A percentile compares a stretch with the other conserved stretches of the same genome.
Evolutionary conservation across 2,329 filamentous ascomycete species (phyloP).

Genomic region (Talaromyces islandicus): DNA sequence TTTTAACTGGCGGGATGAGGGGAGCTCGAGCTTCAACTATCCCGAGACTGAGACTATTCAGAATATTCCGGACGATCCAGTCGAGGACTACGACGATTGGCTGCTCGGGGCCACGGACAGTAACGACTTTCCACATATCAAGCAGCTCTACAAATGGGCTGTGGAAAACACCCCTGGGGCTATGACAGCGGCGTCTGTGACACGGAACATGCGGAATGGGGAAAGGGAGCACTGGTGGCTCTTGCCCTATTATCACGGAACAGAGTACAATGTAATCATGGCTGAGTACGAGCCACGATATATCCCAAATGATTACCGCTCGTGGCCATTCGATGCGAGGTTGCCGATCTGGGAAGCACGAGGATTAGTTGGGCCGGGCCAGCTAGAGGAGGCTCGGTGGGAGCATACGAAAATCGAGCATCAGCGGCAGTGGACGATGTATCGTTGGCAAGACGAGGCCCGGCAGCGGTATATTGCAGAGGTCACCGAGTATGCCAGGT

Average conservation of each 20-base stretch:
- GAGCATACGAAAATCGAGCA: not conserved
- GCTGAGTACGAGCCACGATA: slow-evolving; percentile 4
- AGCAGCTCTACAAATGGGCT: not conserved
- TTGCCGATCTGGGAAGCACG: slow-evolving; percentile 3
- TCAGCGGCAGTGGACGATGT: slow-evolving; percentile 1
- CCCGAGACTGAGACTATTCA: no score
- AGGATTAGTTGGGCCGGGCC: not conserved
- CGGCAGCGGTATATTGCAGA: not conserved
- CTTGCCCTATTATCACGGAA: not conserved
- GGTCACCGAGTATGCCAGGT: not conserved
- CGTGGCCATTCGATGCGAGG: not conserved
- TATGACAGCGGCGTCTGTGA: not conserved
- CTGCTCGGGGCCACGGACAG: no score
- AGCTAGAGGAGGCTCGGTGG: not conserved
- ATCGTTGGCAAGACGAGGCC: not conserved
- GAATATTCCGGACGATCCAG: no score
- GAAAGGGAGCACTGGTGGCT: not conserved
- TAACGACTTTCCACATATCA: not conserved
- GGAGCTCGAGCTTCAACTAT: no score
- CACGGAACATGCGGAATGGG: not conserved
- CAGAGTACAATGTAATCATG: not conserved
- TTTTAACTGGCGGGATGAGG: not conserved
- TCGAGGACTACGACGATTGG: no score
- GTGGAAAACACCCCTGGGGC: not conserved
- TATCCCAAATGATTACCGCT: not conserved